These are phyloP conservation scores for Endotrypanum monterogeii DNA, from an alignment of 208 protist species.

Conservation along the genomic window DNA sequence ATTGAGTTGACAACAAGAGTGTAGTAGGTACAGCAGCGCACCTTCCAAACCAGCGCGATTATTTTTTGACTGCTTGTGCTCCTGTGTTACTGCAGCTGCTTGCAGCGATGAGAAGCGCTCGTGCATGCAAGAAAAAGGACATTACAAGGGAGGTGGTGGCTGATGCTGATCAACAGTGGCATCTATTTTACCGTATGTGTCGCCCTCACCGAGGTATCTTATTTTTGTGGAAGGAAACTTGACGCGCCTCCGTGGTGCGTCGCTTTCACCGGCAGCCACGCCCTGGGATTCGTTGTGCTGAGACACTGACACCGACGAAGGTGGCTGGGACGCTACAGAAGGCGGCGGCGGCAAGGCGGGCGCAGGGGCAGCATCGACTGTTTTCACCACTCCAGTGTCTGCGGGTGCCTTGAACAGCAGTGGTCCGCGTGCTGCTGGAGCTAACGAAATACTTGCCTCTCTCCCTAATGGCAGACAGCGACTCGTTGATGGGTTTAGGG, in stretches of 20 bases:
- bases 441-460: background rate
- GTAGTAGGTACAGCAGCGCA: background rate
- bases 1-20: background rate
- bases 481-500: constrained; percentile 7
- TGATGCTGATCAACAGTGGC: background rate
- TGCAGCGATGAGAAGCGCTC: background rate
- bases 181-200: background rate
- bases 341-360: background rate
- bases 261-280: background rate
- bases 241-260: constrained; percentile 8
- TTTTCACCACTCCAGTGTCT: background rate
- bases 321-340: background rate
- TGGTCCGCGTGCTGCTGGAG: background rate
- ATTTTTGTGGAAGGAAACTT: constrained; percentile 30
- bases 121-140: background rate
- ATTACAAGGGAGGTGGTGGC: background rate
- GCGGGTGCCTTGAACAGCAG: background rate
- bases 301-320: background rate
- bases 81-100: background rate
- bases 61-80: background rate
- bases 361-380: background rate
- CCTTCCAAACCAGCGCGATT: background rate
- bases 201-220: constrained; percentile 11
- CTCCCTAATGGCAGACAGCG: background rate
- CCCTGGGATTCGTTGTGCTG: constrained; percentile 2